Percentiles rank a stretch among this genome's conserved stretches.
phyloP scores from a whole-genome alignment of 805 yeast genomes.

The Hyphopichia homilentoma region DNA sequence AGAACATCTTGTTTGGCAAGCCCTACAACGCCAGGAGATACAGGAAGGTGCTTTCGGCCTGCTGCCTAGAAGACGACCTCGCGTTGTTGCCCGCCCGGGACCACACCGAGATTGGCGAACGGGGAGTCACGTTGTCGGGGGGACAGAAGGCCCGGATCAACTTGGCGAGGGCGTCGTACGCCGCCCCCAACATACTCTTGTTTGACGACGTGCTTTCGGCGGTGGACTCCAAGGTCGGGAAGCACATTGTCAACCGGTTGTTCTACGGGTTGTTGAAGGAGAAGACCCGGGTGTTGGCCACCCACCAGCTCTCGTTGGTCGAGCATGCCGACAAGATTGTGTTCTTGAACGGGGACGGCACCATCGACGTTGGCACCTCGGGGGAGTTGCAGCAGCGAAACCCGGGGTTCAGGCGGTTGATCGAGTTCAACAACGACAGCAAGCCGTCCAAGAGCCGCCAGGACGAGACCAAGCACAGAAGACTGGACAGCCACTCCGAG shows the following conservation, averaged over 20 bases:
- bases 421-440: constrained; percentile 39
- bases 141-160: constrained; percentile 45
- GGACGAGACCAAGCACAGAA: constrained; percentile 25
- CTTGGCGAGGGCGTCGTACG: constrained; percentile 41
- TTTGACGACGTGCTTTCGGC: constrained; percentile 45
- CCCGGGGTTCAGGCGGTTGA: constrained; percentile 45
- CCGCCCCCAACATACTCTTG: constrained; percentile 28
- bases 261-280: constrained; percentile 30
- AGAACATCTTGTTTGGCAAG: constrained; percentile 36
- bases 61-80: constrained; percentile 39
- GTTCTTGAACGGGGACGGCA: constrained; percentile 39
- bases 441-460: constrained; percentile 22
- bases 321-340: constrained; percentile 36
- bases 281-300: constrained; percentile 38
- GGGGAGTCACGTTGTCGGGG: constrained; percentile 43
- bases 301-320: constrained; percentile 40
- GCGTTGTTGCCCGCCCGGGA: constrained; percentile 32
- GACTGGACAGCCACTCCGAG: too few species aligned
- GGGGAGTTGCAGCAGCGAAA: constrained; percentile 33
- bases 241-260: constrained; percentile 33
- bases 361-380: constrained; percentile 35
- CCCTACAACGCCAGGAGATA: constrained; percentile 26
- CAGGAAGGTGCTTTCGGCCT: constrained; percentile 27
- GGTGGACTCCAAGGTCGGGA: constrained; percentile 42
- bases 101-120: constrained; percentile 41